Base-by-base conservation (phyloP, 305 asterid species). In the Plantago lanceolata region DNA sequence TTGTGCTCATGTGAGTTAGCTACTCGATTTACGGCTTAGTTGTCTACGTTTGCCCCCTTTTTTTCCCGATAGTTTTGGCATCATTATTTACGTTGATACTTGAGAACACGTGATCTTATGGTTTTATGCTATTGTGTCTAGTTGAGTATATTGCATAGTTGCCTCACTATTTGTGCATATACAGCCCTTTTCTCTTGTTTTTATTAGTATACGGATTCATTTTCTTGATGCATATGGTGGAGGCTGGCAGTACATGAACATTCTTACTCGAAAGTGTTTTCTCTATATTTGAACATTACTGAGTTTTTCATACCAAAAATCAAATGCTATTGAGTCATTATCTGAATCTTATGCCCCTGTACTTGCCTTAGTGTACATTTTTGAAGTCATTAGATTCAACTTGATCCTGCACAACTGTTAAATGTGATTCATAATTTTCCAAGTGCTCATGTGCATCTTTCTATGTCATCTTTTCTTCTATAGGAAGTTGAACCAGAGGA, bases 401-500 rank as follows among this genome's bases (percentile, higher is more conserved):
- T 44, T 66, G 59, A 29, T 33, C 33, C 63, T 52, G 29, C 15
- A 31, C 19, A 18, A 18, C n/a, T 24, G 17, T 37, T 33, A 6
- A 8, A 35, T 50, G 28, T 68, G 37, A 33, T 62, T 51, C 20
- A 18, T 50, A 20, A 37, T 47, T 64, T 66, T 60, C 19, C 49
- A 15, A 54, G 21, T 17, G 28, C 61, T 56, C 44, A 6, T 43
- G 49, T 50, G 28, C 70, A 29, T 65, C 51, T 57, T 62, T 68
- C 28, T 71, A 44, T 68, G 60, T 40, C 43, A 19, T 18, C 47
- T 67, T 35, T 76, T 59, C 59, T 67, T 48, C 50, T 71, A 68
- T 75, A 88, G 96, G 91, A 82, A 66, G 69, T 47, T 59, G 82
- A 69, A 53, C 15, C 81, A 37, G 90, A 86, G 53, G 52, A 73